Base-by-base conservation (phyloP, 2,329 filamentous ascomycete species). In the Elsinoe ampelina region DNA sequence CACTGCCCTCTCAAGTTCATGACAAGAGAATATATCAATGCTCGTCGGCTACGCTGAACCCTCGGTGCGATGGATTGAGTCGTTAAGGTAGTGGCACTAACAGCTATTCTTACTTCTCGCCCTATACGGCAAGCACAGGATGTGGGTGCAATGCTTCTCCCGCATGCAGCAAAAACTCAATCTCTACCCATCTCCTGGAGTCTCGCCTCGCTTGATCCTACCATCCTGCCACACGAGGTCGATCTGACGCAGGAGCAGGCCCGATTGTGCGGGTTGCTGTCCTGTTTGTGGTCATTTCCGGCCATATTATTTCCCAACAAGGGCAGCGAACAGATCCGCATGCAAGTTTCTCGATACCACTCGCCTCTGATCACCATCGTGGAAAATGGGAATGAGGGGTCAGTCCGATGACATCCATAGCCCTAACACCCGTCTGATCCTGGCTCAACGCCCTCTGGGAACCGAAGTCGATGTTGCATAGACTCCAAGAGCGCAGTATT, bases 101-200 rank as follows among this genome's bases (percentile, higher is more conserved):
- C 26, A 30, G 26, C 26, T 34, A 50, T 50, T 35, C 32, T 35
- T 50, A 35, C 45, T 4, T 12, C 19, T n/a, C 8, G 32, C 45
- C n/a, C 2, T 26, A 34, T 50, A 12, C 7, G 45, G 45, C 45
- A 50, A 50, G 26, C 42, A 32, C 42, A 50, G 45, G 22, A 50
- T 19, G 45, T 50, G 26, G n/a, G 34, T 50, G 30, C 26, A 11
- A 35, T 26, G 26, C 19, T 50, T 5, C 32, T n/a, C 15, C 26
- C 45, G 45, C 32, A 35, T 20, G 30, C n/a, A n/a, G n/a, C 8
- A 17, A 15, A 50, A 50, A 34, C 12, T 35, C 45, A 17, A 50
- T 35, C 45, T 50, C 45, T 50, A 50, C 45, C 45, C 45, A 50
- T 7, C 32, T 12, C n/a, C 30, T 50, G 45, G 45, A 54, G 30